A percentile compares a stretch with the other conserved stretches of the same genome.
Evolutionary conservation across 1,284 basidiomycete genomes (phyloP).

Genomic region (Irpex rosettiformis): DNA sequence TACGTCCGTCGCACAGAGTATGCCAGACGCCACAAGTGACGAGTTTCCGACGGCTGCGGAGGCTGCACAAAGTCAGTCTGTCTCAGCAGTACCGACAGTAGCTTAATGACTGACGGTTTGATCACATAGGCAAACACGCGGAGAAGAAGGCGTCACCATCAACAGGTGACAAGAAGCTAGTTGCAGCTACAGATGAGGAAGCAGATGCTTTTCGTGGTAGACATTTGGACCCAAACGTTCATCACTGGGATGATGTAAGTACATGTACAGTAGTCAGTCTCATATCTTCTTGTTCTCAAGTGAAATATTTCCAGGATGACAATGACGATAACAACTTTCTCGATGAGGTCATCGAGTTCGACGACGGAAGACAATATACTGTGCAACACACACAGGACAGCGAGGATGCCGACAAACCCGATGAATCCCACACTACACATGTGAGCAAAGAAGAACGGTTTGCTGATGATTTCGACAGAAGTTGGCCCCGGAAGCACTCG

Average conservation of each 20-base stretch:
- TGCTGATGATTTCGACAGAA: constrained; percentile 88
- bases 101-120: constrained; percentile 13
- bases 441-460: constrained; percentile 78
- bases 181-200: constrained; percentile 52
- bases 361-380: constrained; percentile 86
- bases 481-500: constrained; percentile 69
- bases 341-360: constrained; percentile 89
- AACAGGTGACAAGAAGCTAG: constrained; percentile 51
- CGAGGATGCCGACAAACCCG: constrained; percentile 9
- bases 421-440: constrained; percentile 25
- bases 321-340: constrained; percentile 91
- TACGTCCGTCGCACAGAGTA: constrained; percentile 28
- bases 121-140: constrained; percentile 23
- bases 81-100: constrained; percentile 4
- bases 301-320: constrained; percentile 55
- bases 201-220: constrained; percentile 92
- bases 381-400: constrained; percentile 46
- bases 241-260: constrained; percentile 95
- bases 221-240: constrained; percentile 87
- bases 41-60: constrained; percentile 94
- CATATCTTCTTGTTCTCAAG: constrained; percentile 5
- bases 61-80: constrained; percentile 69
- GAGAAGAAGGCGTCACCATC: constrained; percentile 31
- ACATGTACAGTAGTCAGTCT: neutral
- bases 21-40: constrained; percentile 39